Conservation (phyloP, 352 stramenopile species). For the Phytophthora aleatoria region DNA sequence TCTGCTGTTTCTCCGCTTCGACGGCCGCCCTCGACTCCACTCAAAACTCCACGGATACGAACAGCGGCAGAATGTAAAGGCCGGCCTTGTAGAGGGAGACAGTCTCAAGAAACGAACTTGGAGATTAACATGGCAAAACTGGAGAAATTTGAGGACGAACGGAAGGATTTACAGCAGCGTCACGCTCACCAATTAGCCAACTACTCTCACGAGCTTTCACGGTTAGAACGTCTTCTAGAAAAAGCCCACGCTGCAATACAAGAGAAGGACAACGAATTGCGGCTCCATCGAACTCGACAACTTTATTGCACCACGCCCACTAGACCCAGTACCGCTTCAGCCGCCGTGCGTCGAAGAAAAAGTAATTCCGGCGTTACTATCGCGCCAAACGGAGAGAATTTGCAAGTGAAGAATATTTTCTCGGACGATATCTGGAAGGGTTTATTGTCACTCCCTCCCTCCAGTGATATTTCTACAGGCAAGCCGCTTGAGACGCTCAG, state of each 20-base stretch:
- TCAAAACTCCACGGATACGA: constrained; percentile 15
- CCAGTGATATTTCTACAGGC: not conserved
- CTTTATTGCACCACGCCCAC: constrained; percentile 41
- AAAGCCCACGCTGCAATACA: constrained; percentile 47
- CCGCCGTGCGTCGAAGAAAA: constrained; percentile 1
- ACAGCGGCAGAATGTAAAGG: constrained; percentile 9
- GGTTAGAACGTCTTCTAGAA: constrained; percentile 72
- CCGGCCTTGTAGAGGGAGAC: not conserved
- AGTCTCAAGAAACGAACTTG: constrained; percentile 17
- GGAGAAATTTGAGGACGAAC: constrained; percentile 56
- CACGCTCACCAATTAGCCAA: constrained; percentile 71
- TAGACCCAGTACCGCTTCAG: constrained; percentile 4
- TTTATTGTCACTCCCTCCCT: constrained; percentile 35
- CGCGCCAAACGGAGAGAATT: constrained; percentile 7
- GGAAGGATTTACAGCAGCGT: constrained; percentile 44
- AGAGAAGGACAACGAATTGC: constrained; percentile 66
- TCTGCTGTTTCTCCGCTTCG: constrained; percentile 4
- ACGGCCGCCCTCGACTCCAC: constrained; percentile 4
- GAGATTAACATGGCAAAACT: constrained; percentile 40
- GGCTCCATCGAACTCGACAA: constrained; percentile 56
- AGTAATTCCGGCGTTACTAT: constrained; percentile 7
- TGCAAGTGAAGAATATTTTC: constrained; percentile 41
- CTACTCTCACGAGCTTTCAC: constrained; percentile 68
- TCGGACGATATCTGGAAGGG: constrained; percentile 64
- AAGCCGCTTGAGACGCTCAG: constrained; percentile 2